Evolutionary conservation across 805 yeast genomes (phyloP), one percentile per base, ranked within the genome.

Genomic region (Barnettozyma sucrosica): DNA sequence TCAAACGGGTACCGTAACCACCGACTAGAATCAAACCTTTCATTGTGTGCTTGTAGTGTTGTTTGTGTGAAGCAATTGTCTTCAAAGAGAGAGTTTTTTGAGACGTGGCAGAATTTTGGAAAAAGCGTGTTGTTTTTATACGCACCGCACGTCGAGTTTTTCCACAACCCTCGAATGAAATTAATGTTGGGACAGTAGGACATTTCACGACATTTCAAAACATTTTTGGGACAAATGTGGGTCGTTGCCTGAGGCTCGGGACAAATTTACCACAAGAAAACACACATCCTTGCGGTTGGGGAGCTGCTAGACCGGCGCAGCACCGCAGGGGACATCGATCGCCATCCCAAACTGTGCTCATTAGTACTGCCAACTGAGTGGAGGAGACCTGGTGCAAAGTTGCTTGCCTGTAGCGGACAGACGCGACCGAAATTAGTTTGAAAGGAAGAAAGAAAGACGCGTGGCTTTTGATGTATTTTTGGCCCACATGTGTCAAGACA

Each of bases 1-100:
- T 90, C 77, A 93, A 85, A 77, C 99, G 93, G 66, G 99, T 93
- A 79, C 99, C 99, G 78, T 90, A 93, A 72, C 99, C 99, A 68
- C 99, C 99, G 63, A 92, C 98, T 70, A 92, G 83, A 79, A 92
- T 92, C 72, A 92, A 82, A 68, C 96, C 97, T 78, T 89, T 89
- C 97, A 89, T 89, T 61, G 21, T 57, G 87, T 56, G 7, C 26
- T 47, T 55, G 60, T 45, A 19, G 25, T 20, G 21, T 38, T 30
- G 45, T 25, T 24, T 23, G 28, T 28, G 41, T 23, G 41, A 37
- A 41, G 46, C 45, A 42, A 47, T 41, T 41, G 45, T 33, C 49
- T 46, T 46, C 49, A 46, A 36, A 46, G 49, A 46, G 24, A 6
- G 20, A 41, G 25, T 9, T 25, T 23, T n/a, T 23, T 33, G 18